Percentiles rank a stretch among this genome's conserved stretches.
These are phyloP conservation scores for Populus davidiana DNA, from an alignment of 345 rosid species.

Conservation along the genomic window DNA sequence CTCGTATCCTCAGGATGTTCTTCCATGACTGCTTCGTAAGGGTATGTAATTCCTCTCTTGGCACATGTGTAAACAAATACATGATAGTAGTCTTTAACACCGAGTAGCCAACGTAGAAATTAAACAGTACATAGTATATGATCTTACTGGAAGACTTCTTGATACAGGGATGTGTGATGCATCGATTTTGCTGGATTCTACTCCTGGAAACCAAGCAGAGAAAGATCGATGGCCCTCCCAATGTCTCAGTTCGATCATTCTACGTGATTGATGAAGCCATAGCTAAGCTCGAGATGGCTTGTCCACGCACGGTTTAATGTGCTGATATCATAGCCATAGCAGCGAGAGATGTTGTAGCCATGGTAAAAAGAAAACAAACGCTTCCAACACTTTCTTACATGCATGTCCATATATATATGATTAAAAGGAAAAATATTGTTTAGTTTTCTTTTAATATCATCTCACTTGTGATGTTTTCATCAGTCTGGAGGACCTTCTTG, in stretches of 20 bases:
- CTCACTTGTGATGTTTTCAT: background rate
- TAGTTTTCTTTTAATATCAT: background rate
- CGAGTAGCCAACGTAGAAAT: background rate
- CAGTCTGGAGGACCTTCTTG: conserved; percentile 78
- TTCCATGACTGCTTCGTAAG: conserved; percentile 88
- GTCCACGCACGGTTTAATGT: conserved; percentile 64
- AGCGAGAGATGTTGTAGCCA: conserved; percentile 70
- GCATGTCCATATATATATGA: background rate
- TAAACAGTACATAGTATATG: background rate
- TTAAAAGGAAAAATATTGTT: background rate
- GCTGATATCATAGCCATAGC: conserved; percentile 71
- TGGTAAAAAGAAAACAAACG: conserved; percentile 34
- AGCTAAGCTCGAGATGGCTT: conserved; percentile 60
- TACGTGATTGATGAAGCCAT: conserved; percentile 77
- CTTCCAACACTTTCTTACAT: background rate
- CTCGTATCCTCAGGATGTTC: conserved; percentile 82
- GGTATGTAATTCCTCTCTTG: conserved; percentile 31
- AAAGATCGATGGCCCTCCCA: conserved; percentile 72
- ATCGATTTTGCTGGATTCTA: conserved; percentile 63
- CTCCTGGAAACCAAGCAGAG: conserved; percentile 67
- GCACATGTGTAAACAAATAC: background rate
- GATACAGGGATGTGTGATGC: conserved; percentile 82
- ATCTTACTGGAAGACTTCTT: background rate
- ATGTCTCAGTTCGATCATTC: conserved; percentile 66
- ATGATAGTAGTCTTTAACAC: background rate